These are phyloP conservation scores for Hydnomerulius pinastri DNA, from an alignment of 768 basidiomycete genomes.

Conservation along the genomic window DNA sequence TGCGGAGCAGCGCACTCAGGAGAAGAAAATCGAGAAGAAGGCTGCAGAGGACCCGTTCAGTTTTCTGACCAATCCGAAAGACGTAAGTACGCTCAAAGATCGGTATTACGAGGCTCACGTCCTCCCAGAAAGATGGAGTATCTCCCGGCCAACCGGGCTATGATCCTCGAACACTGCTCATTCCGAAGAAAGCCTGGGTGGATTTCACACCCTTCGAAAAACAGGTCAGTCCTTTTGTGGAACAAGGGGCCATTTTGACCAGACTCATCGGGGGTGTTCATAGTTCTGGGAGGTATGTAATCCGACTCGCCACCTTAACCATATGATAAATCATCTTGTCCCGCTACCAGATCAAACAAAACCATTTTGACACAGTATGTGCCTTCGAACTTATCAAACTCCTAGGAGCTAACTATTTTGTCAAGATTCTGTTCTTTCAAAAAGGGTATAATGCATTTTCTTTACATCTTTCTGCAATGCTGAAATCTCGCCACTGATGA, in stretches of 20 bases:
- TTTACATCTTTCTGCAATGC: neutral
- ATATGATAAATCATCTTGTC: conserved; percentile 22
- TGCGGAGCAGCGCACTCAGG: conserved; percentile 74
- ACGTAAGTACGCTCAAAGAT: conserved; percentile 52
- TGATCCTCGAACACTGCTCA: conserved; percentile 84
- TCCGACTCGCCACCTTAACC: neutral
- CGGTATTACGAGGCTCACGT: too few relatives aligned
- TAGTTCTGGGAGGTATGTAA: conserved; percentile 74
- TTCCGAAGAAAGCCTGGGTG: conserved; percentile 77
- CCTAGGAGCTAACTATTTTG: conserved; percentile 14
- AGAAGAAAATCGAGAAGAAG: conserved; percentile 84
- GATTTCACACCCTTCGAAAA: conserved; percentile 95
- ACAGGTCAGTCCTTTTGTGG: conserved; percentile 48
- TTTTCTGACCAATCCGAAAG: conserved; percentile 71
- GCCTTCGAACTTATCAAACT: conserved; percentile 1
- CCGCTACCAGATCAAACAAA: conserved; percentile 84
- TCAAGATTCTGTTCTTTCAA: conserved; percentile 91
- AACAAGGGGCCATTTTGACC: neutral
- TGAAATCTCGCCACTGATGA: conserved; percentile 21
- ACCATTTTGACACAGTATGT: conserved; percentile 90
- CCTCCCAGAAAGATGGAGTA: conserved; percentile 71
- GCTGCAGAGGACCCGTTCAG: conserved; percentile 72
- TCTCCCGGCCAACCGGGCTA: conserved; percentile 82
- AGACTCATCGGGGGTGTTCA: neutral
- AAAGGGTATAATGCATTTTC: conserved; percentile 70